phyloP scores from a whole-genome alignment of 2,329 filamentous ascomycete genomes.

The Nannizziopsis arthrosporioides region DNA sequence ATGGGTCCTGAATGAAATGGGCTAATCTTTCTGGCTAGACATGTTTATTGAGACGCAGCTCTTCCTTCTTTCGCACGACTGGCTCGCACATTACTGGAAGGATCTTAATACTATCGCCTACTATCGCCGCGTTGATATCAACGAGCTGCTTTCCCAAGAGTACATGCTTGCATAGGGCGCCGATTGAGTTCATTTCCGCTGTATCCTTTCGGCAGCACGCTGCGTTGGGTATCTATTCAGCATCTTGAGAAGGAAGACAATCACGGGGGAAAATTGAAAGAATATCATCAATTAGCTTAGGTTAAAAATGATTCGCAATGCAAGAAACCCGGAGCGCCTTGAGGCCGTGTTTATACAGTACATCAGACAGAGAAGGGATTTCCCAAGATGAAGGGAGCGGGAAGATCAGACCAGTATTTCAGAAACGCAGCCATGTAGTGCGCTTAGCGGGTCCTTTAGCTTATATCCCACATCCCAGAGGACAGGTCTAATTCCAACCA shows the following conservation, averaged over 20 bases:
- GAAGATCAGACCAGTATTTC: no score
- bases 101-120: constrained; percentile 37
- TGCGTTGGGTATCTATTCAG: not conserved
- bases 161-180: no score
- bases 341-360: constrained; percentile 1
- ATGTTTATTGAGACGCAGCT: constrained; percentile 64
- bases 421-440: no score
- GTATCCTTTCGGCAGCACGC: not conserved
- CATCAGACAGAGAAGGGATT: not conserved
- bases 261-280: not conserved
- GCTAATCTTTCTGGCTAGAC: constrained; percentile 40
- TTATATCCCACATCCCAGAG: not conserved
- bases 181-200: not conserved
- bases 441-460: no score
- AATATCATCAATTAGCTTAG: not conserved
- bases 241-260: not conserved
- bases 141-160: constrained; percentile 24
- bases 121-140: constrained; percentile 35
- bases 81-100: constrained; percentile 73
- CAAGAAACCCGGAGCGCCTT: not conserved
- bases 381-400: not conserved
- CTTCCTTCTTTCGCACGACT: constrained; percentile 64
- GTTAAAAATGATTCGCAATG: not conserved
- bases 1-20: not conserved
- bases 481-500: not conserved